A percentile compares a stretch with the other conserved stretches of the same genome.
Evolutionary conservation across 805 yeast species (phyloP).

Genomic region (Cyberlindnera galapagoensis): DNA sequence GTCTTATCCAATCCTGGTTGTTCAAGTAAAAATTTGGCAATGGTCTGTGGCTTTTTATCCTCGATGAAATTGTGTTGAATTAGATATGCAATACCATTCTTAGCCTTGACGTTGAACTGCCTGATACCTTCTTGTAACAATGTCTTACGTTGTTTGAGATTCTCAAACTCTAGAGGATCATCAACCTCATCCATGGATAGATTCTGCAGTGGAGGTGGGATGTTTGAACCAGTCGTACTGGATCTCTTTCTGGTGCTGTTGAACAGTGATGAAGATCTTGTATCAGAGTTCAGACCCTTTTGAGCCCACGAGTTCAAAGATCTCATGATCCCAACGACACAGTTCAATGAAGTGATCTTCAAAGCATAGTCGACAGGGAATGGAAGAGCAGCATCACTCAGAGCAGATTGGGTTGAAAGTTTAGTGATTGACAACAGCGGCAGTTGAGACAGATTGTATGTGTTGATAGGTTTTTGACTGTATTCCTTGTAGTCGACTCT

Average conservation of each 20-base stretch:
- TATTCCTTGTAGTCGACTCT: slow-evolving; percentile 48
- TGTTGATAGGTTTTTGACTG: slow-evolving; percentile 52
- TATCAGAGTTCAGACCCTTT: slow-evolving; percentile 38
- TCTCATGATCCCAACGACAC: slow-evolving; percentile 74
- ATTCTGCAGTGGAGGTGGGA: slow-evolving; percentile 4
- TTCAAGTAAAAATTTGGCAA: slow-evolving; percentile 69
- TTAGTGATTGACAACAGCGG: slow-evolving; percentile 72
- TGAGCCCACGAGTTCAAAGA: slow-evolving; percentile 87
- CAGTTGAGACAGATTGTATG: slow-evolving; percentile 66
- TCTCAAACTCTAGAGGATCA: slow-evolving; percentile 81
- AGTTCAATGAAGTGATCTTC: slow-evolving; percentile 73
- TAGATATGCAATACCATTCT: slow-evolving; percentile 64
- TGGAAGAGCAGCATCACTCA: slow-evolving; percentile 40
- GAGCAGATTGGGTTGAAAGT: slow-evolving; percentile 43
- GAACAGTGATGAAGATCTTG: slow-evolving; percentile 14
- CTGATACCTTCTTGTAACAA: slow-evolving; percentile 71
- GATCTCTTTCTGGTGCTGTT: slow-evolving; percentile 22
- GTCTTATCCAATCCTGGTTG: slow-evolving; percentile 79
- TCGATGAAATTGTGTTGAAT: slow-evolving; percentile 57
- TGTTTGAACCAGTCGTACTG: slow-evolving; percentile 20
- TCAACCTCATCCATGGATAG: slow-evolving; percentile 39
- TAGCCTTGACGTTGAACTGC: slow-evolving; percentile 80
- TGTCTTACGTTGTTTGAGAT: slow-evolving; percentile 74
- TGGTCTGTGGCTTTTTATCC: slow-evolving; percentile 52
- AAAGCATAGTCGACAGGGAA: slow-evolving; percentile 80